Evolutionary conservation across 129 eudicot species (phyloP), one percentile per base, ranked within the genome.

Genomic region (Rutidosis leptorrhynchoides): DNA sequence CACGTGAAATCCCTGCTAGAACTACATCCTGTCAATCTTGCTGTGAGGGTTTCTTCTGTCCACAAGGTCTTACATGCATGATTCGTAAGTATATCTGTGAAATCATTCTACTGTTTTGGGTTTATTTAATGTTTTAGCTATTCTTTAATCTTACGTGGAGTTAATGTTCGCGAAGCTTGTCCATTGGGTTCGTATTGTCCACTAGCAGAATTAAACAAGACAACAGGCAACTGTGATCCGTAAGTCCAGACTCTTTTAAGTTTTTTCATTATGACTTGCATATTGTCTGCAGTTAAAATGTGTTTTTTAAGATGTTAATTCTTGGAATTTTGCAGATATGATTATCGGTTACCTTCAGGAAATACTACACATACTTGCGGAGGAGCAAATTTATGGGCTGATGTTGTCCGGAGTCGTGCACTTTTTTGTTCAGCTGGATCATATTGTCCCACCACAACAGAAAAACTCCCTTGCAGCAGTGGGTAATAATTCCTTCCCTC

Each of bases 101-200:
- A n/a, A n/a, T n/a, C n/a, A n/a, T n/a, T n/a, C n/a, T n/a, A n/a
- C n/a, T n/a, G n/a, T n/a, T n/a, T n/a, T n/a, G n/a, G n/a, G n/a
- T n/a, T n/a, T n/a, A n/a, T n/a, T n/a, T 66, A 5, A 40, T 4
- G 23, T 30, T 17, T 29, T 25, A 60, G 33, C 64, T 78, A 73
- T 62, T n/a, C n/a, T n/a, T n/a, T n/a, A n/a, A n/a, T n/a, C n/a
- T n/a, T n/a, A n/a, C n/a, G n/a, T n/a, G n/a, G n/a, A n/a, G n/a
- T n/a, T n/a, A n/a, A n/a, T n/a, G n/a, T n/a, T n/a, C n/a, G n/a
- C n/a, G n/a, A n/a, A 93, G 99, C 99, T 29, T 93, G 99, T 73
- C 99, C 99, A 8, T 72, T 93, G 75, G 99, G 99, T 35, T 79
- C 99, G 55, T 82, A 93, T 64, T 93, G 99, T 79, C 96, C 99